Conservation (phyloP, 2,329 filamentous ascomycete species). For the Sclerotinia subarctica region DNA sequence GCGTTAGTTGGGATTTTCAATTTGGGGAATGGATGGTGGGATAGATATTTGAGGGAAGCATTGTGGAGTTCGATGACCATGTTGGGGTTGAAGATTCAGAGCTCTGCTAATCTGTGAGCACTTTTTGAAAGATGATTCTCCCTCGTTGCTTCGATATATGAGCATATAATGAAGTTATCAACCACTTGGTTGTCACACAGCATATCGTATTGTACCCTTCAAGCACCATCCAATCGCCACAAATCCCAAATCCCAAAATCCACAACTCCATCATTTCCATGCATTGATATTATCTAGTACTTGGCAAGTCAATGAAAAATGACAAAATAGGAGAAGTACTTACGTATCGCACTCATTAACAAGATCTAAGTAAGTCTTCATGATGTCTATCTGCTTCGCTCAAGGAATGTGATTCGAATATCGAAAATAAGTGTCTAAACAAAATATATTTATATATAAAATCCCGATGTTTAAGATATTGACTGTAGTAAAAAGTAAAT, state of each 20-base stretch:
- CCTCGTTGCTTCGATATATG: neutral
- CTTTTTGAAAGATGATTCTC: neutral
- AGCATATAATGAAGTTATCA: neutral
- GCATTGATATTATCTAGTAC: neutral
- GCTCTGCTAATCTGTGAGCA: neutral
- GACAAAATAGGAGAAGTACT: constrained; percentile 32
- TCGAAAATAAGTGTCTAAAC: neutral
- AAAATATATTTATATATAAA: neutral
- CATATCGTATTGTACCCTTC: neutral
- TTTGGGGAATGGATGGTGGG: neutral
- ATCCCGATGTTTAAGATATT: neutral
- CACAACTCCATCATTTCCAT: neutral
- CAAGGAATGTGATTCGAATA: neutral
- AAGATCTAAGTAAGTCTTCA: constrained; percentile 49
- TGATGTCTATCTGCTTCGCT: constrained; percentile 14
- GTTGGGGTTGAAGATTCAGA: neutral
- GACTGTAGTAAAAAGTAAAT: no score
- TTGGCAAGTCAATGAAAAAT: neutral
- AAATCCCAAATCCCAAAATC: neutral
- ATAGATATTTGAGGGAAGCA: neutral
- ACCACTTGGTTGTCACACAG: neutral
- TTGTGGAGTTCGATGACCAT: neutral
- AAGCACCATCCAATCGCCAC: neutral
- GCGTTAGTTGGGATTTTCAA: constrained; percentile 16
- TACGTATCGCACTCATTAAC: constrained; percentile 55